A percentile compares a stretch with the other conserved stretches of the same genome.
These are phyloP conservation scores for Eucommia ulmoides DNA, from an alignment of 257 asterid species.

Conservation along the genomic window DNA sequence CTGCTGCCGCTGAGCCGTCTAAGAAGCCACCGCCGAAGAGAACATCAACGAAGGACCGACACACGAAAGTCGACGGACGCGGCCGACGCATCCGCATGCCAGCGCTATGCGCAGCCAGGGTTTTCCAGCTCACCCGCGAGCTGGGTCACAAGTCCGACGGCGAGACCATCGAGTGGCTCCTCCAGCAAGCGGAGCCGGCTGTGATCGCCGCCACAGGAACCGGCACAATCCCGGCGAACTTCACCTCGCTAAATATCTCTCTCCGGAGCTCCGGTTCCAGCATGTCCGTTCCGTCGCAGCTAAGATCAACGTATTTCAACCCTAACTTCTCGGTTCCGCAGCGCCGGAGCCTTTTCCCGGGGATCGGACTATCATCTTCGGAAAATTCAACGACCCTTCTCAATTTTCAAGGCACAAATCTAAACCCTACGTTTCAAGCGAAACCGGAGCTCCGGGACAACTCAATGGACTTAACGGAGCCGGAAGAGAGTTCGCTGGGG, in stretches of 20 bases:
- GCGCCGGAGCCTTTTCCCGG: slow-evolving; percentile 42
- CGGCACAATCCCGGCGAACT: slow-evolving; percentile 92
- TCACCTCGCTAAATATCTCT: slow-evolving; percentile 76
- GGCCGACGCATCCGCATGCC: slow-evolving; percentile 98
- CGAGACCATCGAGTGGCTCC: slow-evolving; percentile 83
- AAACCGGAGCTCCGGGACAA: slow-evolving; percentile 52
- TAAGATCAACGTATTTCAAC: slow-evolving; percentile 57
- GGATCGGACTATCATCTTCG: slow-evolving; percentile 53
- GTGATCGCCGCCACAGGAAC: slow-evolving; percentile 96
- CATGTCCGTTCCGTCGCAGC: slow-evolving; percentile 90
- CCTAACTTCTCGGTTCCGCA: slow-evolving; percentile 49
- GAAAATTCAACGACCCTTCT: slow-evolving; percentile 39
- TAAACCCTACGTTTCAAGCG: slow-evolving; percentile 31
- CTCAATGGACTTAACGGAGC: slow-evolving; percentile 32
- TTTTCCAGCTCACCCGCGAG: slow-evolving; percentile 87
- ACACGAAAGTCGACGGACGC: slow-evolving; percentile 86
- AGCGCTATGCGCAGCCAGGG: slow-evolving; percentile 92
- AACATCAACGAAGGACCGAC: slow-evolving; percentile 82
- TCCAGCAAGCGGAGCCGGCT: slow-evolving; percentile 93
- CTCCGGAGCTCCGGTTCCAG: slow-evolving; percentile 84
- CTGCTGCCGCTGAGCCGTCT: slow-evolving; percentile 34
- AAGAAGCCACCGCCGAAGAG: slow-evolving; percentile 80
- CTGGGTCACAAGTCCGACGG: slow-evolving; percentile 96
- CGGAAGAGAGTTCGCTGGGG: slow-evolving; percentile 33
- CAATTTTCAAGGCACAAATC: slow-evolving; percentile 57